Conservation (phyloP, 2,329 filamentous ascomycete genomes). For the Samsoniella hepiali region DNA sequence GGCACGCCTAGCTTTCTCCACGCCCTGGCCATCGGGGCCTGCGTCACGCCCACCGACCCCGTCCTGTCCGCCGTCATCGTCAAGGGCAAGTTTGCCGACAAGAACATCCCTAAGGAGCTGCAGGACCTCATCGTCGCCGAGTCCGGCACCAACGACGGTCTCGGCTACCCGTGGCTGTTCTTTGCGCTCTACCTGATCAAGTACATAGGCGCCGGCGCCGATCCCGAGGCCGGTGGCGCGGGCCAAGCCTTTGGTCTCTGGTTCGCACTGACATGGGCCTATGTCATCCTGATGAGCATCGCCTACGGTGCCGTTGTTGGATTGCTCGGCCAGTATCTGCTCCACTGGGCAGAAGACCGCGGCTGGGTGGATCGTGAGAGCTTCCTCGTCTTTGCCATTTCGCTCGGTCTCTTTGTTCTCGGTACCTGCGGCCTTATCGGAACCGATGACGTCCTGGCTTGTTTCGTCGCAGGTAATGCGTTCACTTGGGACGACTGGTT, state of each 20-base stretch:
- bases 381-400: constrained; percentile 82
- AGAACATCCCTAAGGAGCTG: constrained; percentile 77
- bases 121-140: constrained; percentile 80
- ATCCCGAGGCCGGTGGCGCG: constrained; percentile 50
- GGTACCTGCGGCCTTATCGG: constrained; percentile 85
- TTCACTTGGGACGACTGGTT: constrained; percentile 97
- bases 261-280: constrained; percentile 83
- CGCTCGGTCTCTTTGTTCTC: constrained; percentile 79
- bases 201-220: constrained; percentile 60
- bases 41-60: constrained; percentile 89
- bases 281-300: constrained; percentile 75
- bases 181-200: constrained; percentile 80
- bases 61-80: constrained; percentile 86
- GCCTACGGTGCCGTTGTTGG: constrained; percentile 75
- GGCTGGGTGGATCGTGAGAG: constrained; percentile 83
- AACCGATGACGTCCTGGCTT: constrained; percentile 85
- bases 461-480: constrained; percentile 85
- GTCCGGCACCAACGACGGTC: constrained; percentile 83
- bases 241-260: constrained; percentile 70
- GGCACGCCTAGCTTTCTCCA: constrained; percentile 71
- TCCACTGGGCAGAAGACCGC: constrained; percentile 79
- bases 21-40: constrained; percentile 75
- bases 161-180: constrained; percentile 87
- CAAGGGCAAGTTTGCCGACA: constrained; percentile 89
- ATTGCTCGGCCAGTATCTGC: constrained; percentile 74